Evolutionary conservation across 768 basidiomycete species (phyloP), one percentile per base, ranked within the genome.

Genomic region (Leccinum uliginosum): DNA sequence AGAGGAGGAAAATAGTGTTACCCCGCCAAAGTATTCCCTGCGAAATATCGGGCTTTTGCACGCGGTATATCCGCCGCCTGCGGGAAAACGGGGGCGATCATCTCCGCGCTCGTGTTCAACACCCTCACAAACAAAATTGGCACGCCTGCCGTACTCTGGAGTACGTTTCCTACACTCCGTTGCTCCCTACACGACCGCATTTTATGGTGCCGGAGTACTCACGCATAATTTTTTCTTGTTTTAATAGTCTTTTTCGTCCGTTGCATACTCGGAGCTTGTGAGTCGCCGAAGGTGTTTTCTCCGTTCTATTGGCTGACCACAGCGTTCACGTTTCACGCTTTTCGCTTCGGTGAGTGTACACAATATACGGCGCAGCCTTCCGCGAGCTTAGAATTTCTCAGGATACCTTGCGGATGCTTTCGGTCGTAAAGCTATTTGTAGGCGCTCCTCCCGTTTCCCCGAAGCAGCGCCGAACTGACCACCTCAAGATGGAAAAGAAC

Each of bases 11-110:
- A 24, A 27, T 46, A 85, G 82, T 80, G 83, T 67, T 87, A 87
- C 65, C 86, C 89, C 3, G 86, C 85, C 4, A 87, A 90, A 72
- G 84, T 89, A 10, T 90, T 89, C 76, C 90, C 89, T 0, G 91
- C 90, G 1, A 77, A 83, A 34, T 89, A 83, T 72, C 80, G 84
- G 45, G 86, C 85, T 24, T 80, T 80, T 49, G 88, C 88, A 14
- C 89, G 90, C 66, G 90, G 90, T 27, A 73, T 89, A 12, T 84
- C 83, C 3, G 89, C 90, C 3, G 90, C 88, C 0, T 73, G 73
- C 40, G 90, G 90, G 23, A 91, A 92, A 67, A 76, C 74, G 0
- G 90, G 89, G 53, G 90, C 89, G 0, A 89, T 92, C 75, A 79
- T 90, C 60, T 83, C 85, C 11, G 84, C 86, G 1, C 80, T 90